Evolutionary conservation across 202 grass and related monocot species (phyloP).

Genomic region (Dendrocalamus latiflorus): DNA sequence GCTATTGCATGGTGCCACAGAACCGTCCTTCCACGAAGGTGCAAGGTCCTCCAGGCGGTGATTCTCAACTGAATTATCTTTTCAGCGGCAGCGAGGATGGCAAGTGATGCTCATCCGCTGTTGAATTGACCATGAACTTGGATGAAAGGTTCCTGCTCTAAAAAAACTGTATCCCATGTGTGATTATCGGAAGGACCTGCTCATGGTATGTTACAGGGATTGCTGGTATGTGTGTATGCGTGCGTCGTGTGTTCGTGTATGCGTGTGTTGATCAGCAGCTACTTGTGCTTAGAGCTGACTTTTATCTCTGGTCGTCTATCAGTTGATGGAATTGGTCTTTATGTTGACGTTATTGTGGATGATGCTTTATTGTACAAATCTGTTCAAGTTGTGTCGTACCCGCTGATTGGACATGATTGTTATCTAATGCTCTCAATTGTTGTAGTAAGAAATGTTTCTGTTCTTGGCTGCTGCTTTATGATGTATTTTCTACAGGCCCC

Average conservation of each 20-base stretch:
- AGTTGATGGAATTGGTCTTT: background rate
- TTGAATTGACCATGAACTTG: conserved; percentile 19
- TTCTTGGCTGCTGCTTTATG: background rate
- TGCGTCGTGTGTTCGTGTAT: background rate
- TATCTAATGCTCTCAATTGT: background rate
- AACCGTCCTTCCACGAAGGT: no score
- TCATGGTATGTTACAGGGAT: conserved; percentile 9
- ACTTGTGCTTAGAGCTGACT: background rate
- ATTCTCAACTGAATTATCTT: no score
- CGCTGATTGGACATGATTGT: background rate
- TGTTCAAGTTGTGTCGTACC: background rate
- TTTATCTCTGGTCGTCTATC: background rate
- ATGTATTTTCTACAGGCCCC: background rate
- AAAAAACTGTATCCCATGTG: no score
- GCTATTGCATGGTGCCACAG: no score
- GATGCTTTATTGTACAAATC: conserved; percentile 13
- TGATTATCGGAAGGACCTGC: background rate
- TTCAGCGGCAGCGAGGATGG: no score
- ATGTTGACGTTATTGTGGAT: background rate
- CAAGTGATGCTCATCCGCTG: no score
- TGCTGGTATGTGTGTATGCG: background rate
- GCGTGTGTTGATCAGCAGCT: conserved; percentile 14
- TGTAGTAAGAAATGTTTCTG: background rate
- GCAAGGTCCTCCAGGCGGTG: no score
- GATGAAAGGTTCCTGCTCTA: no score